These are phyloP conservation scores for Suillus subalutaceus DNA, from an alignment of 768 basidiomycete species.

Conservation along the genomic window DNA sequence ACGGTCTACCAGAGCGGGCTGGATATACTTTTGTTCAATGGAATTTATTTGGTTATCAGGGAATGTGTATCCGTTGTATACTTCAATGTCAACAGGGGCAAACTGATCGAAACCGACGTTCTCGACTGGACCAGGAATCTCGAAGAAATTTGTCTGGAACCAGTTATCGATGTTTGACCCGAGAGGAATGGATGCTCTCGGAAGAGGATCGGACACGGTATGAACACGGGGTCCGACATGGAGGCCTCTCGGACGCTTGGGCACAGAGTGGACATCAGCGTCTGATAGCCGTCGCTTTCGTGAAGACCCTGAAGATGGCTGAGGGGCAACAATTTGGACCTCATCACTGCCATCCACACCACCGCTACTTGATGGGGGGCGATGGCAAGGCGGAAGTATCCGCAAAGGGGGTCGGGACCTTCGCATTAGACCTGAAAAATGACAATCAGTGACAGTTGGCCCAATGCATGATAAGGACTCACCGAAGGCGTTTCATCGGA, in stretches of 20 bases:
- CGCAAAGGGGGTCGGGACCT: not conserved
- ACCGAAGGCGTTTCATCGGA: constrained; percentile 30
- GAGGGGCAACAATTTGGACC: constrained; percentile 4
- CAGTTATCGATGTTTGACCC: constrained; percentile 37
- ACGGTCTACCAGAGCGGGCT: constrained; percentile 5
- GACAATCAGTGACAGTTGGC: not conserved
- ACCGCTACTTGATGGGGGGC: not conserved
- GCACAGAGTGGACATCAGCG: constrained; percentile 17
- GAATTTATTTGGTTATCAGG: constrained; percentile 8
- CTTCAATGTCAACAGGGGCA: constrained; percentile 34
- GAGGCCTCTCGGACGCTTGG: constrained; percentile 34
- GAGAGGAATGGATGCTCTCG: constrained; percentile 13
- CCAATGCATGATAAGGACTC: not conserved
- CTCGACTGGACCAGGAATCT: constrained; percentile 29
- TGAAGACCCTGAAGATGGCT: constrained; percentile 7
- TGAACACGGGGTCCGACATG: constrained; percentile 23
- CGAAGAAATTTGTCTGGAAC: constrained; percentile 36
- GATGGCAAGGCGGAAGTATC: constrained; percentile 8
- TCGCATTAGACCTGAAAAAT: not conserved
- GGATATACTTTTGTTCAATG: accelerated
- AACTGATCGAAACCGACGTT: constrained; percentile 26
- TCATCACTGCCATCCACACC: constrained; percentile 8
- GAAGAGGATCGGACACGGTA: constrained; percentile 35
- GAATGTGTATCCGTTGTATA: constrained; percentile 33
- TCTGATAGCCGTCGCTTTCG: constrained; percentile 44